Conservation (phyloP, 2,329 filamentous ascomycete genomes). For the Lojkania enalia region DNA sequence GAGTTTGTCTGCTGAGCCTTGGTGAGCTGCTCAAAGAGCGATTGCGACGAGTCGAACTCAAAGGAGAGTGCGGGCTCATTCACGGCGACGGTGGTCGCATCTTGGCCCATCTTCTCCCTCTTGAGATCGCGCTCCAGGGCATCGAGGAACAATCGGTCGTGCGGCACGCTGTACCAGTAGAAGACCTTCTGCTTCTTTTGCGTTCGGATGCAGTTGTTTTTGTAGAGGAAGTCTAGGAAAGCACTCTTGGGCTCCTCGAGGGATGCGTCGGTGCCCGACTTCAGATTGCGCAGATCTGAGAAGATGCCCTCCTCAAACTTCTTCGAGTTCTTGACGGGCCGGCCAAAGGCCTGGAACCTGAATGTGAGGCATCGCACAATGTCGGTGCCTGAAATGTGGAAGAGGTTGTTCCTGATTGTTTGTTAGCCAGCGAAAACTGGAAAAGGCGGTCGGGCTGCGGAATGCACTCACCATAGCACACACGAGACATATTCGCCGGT, state of each 20-base stretch:
- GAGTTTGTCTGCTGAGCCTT: constrained; percentile 99
- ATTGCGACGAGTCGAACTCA: constrained; percentile 98
- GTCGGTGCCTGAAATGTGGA: constrained; percentile 98
- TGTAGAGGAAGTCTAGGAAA: constrained; percentile 98
- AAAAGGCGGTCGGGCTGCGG: constrained; percentile 2
- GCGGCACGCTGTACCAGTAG: constrained; percentile 99
- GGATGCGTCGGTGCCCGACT: constrained; percentile 96
- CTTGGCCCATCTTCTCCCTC: constrained; percentile 99
- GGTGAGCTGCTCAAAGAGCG: constrained; percentile 97
- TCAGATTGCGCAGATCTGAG: constrained; percentile 95
- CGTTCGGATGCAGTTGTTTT: constrained; percentile 99
- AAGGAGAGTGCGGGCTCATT: constrained; percentile 97
- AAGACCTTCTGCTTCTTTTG: constrained; percentile 99
- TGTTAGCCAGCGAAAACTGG: constrained; percentile 29
- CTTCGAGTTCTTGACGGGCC: constrained; percentile 98
- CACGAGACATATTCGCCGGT: constrained; percentile 99
- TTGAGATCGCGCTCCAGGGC: constrained; percentile 96
- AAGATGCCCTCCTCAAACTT: constrained; percentile 99
- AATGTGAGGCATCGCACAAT: constrained; percentile 98
- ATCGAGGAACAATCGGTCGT: constrained; percentile 96
- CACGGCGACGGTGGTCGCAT: constrained; percentile 94
- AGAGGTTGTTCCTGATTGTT: constrained; percentile 82
- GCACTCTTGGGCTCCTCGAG: constrained; percentile 98
- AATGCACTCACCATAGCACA: constrained; percentile 73
- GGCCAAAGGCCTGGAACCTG: constrained; percentile 96